These are phyloP conservation scores for Inga oerstediana DNA, from an alignment of 306 rosid species.

Conservation along the genomic window DNA sequence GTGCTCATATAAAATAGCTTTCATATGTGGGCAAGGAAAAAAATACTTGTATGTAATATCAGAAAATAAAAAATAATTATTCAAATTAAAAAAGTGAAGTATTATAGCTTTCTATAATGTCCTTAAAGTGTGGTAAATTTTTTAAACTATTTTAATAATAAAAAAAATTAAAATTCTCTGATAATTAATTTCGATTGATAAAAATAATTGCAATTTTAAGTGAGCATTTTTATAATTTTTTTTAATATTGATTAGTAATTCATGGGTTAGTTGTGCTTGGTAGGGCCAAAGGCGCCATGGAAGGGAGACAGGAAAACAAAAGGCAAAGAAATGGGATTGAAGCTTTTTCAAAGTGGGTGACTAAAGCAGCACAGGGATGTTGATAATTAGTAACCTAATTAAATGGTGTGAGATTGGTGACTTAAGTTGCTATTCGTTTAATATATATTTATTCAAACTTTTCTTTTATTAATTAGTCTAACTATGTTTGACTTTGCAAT, in stretches of 20 bases:
- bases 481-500: conserved; percentile 43
- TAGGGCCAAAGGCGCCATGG: conserved; percentile 30
- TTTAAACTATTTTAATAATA: too few relatives aligned
- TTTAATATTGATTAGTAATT: too few relatives aligned
- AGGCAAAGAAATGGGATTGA: conserved; percentile 26
- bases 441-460: background rate
- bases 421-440: background rate
- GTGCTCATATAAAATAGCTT: too few relatives aligned
- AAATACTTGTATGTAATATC: too few relatives aligned
- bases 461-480: background rate
- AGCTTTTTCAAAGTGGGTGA: conserved; percentile 48
- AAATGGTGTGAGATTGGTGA: conserved; percentile 22
- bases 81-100: too few relatives aligned
- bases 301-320: conserved; percentile 20
- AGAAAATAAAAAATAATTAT: too few relatives aligned
- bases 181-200: background rate
- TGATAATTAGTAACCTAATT: conserved; percentile 18
- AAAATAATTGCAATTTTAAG: background rate
- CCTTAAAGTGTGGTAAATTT: too few relatives aligned
- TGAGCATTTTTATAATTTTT: too few relatives aligned
- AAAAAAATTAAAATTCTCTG: background rate
- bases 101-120: too few relatives aligned
- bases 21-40: too few relatives aligned
- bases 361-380: conserved; percentile 29
- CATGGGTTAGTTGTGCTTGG: conserved; percentile 23